Conservation (phyloP, 805 yeast genomes). For the Candida endomychidarum region DNA sequence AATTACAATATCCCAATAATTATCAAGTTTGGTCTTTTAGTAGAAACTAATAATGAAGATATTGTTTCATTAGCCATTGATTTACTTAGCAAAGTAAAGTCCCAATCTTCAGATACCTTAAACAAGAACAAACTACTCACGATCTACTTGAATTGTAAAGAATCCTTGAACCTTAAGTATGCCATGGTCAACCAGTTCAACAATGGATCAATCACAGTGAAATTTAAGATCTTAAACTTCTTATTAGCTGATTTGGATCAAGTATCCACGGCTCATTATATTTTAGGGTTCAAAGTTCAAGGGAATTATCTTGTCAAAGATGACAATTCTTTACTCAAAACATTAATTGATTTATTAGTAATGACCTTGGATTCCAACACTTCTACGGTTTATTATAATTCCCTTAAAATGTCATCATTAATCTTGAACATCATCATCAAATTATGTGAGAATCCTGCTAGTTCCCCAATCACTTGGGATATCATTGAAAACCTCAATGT, state of each 20-base stretch:
- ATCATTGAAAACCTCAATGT: constrained; percentile 46
- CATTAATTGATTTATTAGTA: constrained; percentile 51
- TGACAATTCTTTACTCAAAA: constrained; percentile 53
- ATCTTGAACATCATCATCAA: constrained; percentile 62
- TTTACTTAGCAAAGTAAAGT: constrained; percentile 48
- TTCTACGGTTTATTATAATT: constrained; percentile 44
- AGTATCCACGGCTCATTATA: constrained; percentile 55
- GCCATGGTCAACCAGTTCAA: constrained; percentile 69
- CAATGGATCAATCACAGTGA: constrained; percentile 44
- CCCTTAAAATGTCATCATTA: constrained; percentile 57
- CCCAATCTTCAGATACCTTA: constrained; percentile 19
- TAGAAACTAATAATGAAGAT: constrained; percentile 52
- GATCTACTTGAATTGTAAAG: constrained; percentile 73
- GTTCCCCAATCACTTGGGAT: constrained; percentile 51
- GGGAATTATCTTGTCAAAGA: constrained; percentile 51
- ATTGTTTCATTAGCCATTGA: constrained; percentile 56
- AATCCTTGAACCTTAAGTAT: constrained; percentile 68
- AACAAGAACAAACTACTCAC: constrained; percentile 64
- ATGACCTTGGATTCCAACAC: constrained; percentile 45
- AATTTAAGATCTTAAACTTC: constrained; percentile 60
- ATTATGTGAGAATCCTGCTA: constrained; percentile 55
- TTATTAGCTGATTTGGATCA: constrained; percentile 48
- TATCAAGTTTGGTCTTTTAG: constrained; percentile 72
- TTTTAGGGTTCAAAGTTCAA: constrained; percentile 67
- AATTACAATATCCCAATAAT: constrained; percentile 68